phyloP scores from a whole-genome alignment of 2,329 filamentous ascomycete species.

The Colletotrichum abscissum region DNA sequence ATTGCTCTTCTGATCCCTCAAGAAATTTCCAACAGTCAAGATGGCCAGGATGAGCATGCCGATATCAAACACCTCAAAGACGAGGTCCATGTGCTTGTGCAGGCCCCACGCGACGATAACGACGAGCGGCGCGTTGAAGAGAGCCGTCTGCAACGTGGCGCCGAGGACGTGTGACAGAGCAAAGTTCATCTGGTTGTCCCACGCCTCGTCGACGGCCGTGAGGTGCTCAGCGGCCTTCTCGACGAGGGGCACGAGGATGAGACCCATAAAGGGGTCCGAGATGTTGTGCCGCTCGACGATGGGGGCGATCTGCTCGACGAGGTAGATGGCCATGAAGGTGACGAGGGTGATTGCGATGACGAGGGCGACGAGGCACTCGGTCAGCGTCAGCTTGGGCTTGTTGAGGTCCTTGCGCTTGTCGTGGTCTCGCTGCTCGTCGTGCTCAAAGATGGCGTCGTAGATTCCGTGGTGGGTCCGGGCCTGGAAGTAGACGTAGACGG shows the following conservation, averaged over 20 bases:
- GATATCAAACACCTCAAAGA: slow-evolving; percentile 90
- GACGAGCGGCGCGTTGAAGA: slow-evolving; percentile 87
- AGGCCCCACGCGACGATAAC: slow-evolving; percentile 88
- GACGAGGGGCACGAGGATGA: slow-evolving; percentile 84
- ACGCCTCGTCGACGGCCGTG: slow-evolving; percentile 86
- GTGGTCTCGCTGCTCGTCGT: slow-evolving; percentile 75
- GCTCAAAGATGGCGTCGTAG: slow-evolving; percentile 78
- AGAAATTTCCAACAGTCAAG: slow-evolving; percentile 86
- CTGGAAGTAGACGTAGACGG: slow-evolving; percentile 78
- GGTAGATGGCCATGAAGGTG: slow-evolving; percentile 77
- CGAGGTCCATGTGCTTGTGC: slow-evolving; percentile 76
- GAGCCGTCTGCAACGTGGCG: slow-evolving; percentile 87
- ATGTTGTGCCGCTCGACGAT: slow-evolving; percentile 59
- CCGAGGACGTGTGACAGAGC: slow-evolving; percentile 88
- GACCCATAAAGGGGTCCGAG: slow-evolving; percentile 68
- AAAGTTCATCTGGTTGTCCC: slow-evolving; percentile 86
- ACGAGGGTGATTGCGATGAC: slow-evolving; percentile 74
- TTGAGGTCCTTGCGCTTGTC: slow-evolving; percentile 70
- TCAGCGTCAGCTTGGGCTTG: slow-evolving; percentile 79
- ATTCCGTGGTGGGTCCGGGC: slow-evolving; percentile 81
- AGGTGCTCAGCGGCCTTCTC: slow-evolving; percentile 90
- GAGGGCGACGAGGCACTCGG: slow-evolving; percentile 77
- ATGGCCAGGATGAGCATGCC: slow-evolving; percentile 85
- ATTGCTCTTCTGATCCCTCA: slow-evolving; percentile 89
- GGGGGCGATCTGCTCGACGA: slow-evolving; percentile 78